These are phyloP conservation scores for Medicago ruthenica DNA, from an alignment of 306 rosid species.

Conservation along the genomic window DNA sequence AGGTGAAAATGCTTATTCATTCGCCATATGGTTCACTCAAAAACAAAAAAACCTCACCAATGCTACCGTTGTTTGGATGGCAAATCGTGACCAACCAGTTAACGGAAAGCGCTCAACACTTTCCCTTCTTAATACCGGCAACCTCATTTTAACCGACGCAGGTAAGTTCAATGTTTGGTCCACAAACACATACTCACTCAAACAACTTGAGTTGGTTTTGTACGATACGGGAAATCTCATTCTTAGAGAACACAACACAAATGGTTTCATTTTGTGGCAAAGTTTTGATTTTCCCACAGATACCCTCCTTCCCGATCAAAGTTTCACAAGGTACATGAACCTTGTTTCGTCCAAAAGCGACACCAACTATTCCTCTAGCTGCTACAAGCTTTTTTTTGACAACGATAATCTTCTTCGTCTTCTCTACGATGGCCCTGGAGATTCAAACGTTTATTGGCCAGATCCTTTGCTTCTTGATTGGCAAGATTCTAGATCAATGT, in stretches of 20 bases:
- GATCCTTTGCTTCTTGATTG: background rate
- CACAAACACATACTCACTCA: background rate
- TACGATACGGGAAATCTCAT: slow-evolving; percentile 19
- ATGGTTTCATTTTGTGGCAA: background rate
- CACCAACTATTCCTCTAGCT: slow-evolving; percentile 18
- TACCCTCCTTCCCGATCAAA: slow-evolving; percentile 28
- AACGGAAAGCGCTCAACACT: slow-evolving; percentile 32
- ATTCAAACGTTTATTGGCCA: slow-evolving; percentile 31
- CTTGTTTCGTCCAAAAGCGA: slow-evolving; percentile 25
- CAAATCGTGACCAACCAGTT: slow-evolving; percentile 31
- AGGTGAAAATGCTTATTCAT: slow-evolving; percentile 21
- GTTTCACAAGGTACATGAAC: background rate
- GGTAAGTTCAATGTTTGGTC: slow-evolving; percentile 5
- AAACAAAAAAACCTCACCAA: background rate
- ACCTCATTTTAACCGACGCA: slow-evolving; percentile 29
- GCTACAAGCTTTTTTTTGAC: slow-evolving; percentile 31
- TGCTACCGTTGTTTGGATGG: slow-evolving; percentile 32
- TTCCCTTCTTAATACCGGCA: slow-evolving; percentile 17
- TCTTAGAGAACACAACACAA: background rate
- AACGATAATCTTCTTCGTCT: slow-evolving; percentile 31
- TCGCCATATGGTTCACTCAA: slow-evolving; percentile 31
- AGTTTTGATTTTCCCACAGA: slow-evolving; percentile 39
- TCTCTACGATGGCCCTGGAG: background rate
- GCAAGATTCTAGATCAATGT: slow-evolving; percentile 11
- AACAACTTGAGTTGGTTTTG: background rate